Evolutionary conservation across 2,329 filamentous ascomycete genomes (phyloP).

Genomic region (Waltergamsia citrina): DNA sequence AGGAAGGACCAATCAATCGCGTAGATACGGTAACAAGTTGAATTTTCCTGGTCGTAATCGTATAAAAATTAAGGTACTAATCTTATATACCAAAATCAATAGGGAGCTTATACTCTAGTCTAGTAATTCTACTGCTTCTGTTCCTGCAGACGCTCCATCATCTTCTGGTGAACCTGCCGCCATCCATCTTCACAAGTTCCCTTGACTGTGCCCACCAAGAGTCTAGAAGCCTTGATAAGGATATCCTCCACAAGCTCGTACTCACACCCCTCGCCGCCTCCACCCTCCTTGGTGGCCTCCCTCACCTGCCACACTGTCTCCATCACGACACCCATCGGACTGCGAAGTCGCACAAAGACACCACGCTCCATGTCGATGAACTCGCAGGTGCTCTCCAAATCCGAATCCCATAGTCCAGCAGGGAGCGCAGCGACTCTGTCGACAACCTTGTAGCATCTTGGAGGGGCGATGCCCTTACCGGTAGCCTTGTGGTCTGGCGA

Average conservation of each 20-base stretch:
- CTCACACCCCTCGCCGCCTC: no score
- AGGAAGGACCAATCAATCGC: no score
- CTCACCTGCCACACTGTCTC: constrained; percentile 40
- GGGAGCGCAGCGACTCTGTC: constrained; percentile 42
- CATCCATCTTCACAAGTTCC: constrained; percentile 40
- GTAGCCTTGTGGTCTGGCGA: constrained; percentile 15
- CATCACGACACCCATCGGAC: constrained; percentile 40
- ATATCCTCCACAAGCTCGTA: constrained; percentile 39
- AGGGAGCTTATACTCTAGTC: no score
- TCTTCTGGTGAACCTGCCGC: constrained; percentile 38
- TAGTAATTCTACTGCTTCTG: not conserved
- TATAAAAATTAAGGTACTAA: no score
- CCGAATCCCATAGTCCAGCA: constrained; percentile 44
- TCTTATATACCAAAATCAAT: no score
- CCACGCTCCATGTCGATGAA: constrained; percentile 39
- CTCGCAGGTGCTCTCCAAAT: constrained; percentile 44
- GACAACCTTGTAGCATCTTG: constrained; percentile 35
- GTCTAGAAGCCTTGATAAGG: constrained; percentile 36
- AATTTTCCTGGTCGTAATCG: no score
- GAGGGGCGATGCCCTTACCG: constrained; percentile 7
- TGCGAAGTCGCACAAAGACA: constrained; percentile 39
- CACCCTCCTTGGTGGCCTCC: no score
- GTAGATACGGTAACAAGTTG: no score
- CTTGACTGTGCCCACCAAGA: constrained; percentile 39
- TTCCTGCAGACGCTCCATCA: constrained; percentile 15